phyloP scores from a whole-genome alignment of 805 yeast species.

The Wickerhamomyces silvicola region DNA sequence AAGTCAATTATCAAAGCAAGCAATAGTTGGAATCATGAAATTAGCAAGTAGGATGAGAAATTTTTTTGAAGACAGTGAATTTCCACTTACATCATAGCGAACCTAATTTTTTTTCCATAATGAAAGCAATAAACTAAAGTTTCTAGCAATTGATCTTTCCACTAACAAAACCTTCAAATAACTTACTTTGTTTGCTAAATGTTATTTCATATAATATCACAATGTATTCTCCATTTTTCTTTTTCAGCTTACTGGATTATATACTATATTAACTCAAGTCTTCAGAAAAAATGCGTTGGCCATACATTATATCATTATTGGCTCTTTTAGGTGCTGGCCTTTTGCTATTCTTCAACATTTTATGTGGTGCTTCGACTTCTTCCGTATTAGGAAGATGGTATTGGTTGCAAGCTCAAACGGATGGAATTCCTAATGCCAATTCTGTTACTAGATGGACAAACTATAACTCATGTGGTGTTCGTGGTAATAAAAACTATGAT shows the following conservation, averaged over 20 bases:
- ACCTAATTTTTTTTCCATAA: no score
- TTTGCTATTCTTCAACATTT: slow-evolving; percentile 53
- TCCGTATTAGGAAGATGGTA: slow-evolving; percentile 61
- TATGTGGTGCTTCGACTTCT: slow-evolving; percentile 53
- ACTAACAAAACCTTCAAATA: no score
- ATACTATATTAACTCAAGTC: no score
- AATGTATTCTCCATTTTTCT: background rate
- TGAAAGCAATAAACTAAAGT: no score
- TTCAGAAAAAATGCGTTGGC: slow-evolving; percentile 22
- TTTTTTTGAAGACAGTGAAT: no score
- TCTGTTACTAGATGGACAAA: slow-evolving; percentile 68
- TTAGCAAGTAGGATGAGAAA: no score
- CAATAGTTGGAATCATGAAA: no score
- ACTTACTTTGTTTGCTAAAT: no score
- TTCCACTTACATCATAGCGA: no score
- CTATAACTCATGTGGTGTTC: slow-evolving; percentile 53
- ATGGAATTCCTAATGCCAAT: slow-evolving; percentile 33
- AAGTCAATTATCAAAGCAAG: no score
- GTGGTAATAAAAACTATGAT: slow-evolving; percentile 36
- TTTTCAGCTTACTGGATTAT: background rate
- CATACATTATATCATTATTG: slow-evolving; percentile 23
- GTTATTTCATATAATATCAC: background rate
- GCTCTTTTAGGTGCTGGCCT: slow-evolving; percentile 42
- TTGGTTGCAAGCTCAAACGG: slow-evolving; percentile 76
- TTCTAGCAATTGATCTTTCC: no score